These are phyloP conservation scores for Wickerhamiella azymoides DNA, from an alignment of 805 yeast genomes.

Conservation along the genomic window DNA sequence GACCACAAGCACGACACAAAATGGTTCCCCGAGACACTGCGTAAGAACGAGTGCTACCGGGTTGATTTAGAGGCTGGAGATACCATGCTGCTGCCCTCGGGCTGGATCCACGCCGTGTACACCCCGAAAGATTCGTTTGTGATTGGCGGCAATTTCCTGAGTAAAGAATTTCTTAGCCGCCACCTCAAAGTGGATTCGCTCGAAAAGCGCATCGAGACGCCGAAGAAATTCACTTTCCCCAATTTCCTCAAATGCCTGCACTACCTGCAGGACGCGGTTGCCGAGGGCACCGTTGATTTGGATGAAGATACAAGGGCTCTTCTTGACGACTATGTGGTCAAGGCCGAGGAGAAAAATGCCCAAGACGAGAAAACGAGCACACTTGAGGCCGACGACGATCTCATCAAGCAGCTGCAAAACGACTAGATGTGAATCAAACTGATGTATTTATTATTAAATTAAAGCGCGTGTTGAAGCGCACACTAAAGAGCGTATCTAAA, in stretches of 20 bases:
- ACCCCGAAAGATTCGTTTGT: conserved; percentile 72
- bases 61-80: conserved; percentile 51
- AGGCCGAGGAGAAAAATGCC: not conserved
- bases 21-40: conserved; percentile 47
- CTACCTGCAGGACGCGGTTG: conserved; percentile 24
- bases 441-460: too few relatives aligned
- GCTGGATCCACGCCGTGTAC: conserved; percentile 85
- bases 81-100: conserved; percentile 70
- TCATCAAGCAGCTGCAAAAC: not conserved
- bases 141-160: conserved; percentile 78
- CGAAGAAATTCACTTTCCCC: conserved; percentile 65
- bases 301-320: not conserved
- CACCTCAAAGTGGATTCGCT: conserved; percentile 50
- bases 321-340: not conserved
- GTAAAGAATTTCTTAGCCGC: conserved; percentile 44
- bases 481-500: conserved; percentile 30
- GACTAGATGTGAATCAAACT: too few relatives aligned
- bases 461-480: too few relatives aligned
- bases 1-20: conserved; percentile 44
- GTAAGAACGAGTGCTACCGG: conserved; percentile 34
- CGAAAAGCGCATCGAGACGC: conserved; percentile 59
- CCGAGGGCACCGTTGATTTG: not conserved
- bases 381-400: not conserved
- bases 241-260: conserved; percentile 57
- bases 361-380: not conserved